Evolutionary conservation across 2,329 filamentous ascomycete species (phyloP), one percentile per base, ranked within the genome.

Genomic region (Sporothrix schenckii): DNA sequence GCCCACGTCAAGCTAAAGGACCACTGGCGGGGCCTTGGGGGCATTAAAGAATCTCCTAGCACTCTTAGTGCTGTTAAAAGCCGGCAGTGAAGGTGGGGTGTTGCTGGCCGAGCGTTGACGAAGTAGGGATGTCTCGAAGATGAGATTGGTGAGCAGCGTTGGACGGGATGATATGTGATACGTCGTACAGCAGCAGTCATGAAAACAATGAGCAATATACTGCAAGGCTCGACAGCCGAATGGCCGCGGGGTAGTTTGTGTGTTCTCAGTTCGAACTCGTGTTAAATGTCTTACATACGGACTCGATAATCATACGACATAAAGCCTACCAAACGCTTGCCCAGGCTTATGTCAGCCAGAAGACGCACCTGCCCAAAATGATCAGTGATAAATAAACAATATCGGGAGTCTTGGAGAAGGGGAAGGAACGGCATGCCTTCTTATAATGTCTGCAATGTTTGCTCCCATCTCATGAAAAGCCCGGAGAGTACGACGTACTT

Each of bases 261-360:
- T 61, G n/a, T 24, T 16, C 16, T 60, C 11, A 1, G 14, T 44
- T 14, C n/a, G 13, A 61, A 14, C 5, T 41, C 39, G 13, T 61
- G 56, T 24, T 11, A 24, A 34, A 44, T 39, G n/a, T 34, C 34
- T 34, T 34, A 9, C 4, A 34, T 34, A 61, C 4, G 56, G 24
- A 61, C 34, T 2, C n/a, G n/a, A 60, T 19, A n/a, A n/a, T 50
- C 9, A 53, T 53, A 11, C 19, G 44, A 49, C 50, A 2, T 24
- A 44, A n/a, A 13, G n/a, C n/a, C 24, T 27, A 39, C 56, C 34
- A 34, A 19, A 19, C 34, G n/a, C 56, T 24, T 61, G 34, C 56
- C 34, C 21, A 24, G 14, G 34, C 41, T 61, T 61, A 61, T 61
- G 56, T 61, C 56, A 44, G 34, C 56, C 56, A 34, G 34, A 61